Conservation (phyloP, 179 eudicot species). For the Dionaea muscipula region DNA sequence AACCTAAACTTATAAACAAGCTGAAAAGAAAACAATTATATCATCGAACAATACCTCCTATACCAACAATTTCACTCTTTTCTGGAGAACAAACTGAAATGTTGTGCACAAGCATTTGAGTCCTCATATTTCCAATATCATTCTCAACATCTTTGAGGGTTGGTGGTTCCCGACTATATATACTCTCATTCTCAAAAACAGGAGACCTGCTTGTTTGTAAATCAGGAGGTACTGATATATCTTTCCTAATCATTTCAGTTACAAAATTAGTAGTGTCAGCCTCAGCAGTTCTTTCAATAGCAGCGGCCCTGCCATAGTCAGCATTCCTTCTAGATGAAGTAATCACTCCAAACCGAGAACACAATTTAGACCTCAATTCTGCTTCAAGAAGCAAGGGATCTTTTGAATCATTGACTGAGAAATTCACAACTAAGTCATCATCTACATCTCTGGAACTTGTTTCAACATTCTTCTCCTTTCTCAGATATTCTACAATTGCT, state of each 20-base stretch:
- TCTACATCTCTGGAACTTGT: constrained; percentile 16
- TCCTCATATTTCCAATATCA: constrained; percentile 17
- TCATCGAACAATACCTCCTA: constrained; percentile 26
- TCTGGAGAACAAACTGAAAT: constrained; percentile 11
- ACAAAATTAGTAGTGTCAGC: constrained; percentile 17
- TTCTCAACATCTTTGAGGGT: constrained; percentile 3
- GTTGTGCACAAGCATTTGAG: constrained; percentile 11
- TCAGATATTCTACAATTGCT: constrained; percentile 12
- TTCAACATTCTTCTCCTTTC: constrained; percentile 14
- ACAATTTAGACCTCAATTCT: constrained; percentile 55
- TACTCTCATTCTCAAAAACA: constrained; percentile 29
- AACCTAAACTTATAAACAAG: not conserved
- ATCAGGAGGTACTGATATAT: constrained; percentile 9
- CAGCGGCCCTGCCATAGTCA: constrained; percentile 16
- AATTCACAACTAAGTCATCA: constrained; percentile 15
- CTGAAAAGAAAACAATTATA: not conserved
- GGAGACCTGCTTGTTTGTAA: constrained; percentile 13
- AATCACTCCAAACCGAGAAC: constrained; percentile 37
- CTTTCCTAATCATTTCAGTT: constrained; percentile 14
- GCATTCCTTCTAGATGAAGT: constrained; percentile 19
- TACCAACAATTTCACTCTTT: constrained; percentile 14
- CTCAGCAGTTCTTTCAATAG: constrained; percentile 16
- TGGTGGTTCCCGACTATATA: not conserved
- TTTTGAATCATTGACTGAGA: constrained; percentile 21
- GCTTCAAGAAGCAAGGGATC: constrained; percentile 61